Percentiles rank a stretch among this genome's conserved stretches.
phyloP scores from a whole-genome alignment of 805 yeast genomes.

The Candida saitoana region DNA sequence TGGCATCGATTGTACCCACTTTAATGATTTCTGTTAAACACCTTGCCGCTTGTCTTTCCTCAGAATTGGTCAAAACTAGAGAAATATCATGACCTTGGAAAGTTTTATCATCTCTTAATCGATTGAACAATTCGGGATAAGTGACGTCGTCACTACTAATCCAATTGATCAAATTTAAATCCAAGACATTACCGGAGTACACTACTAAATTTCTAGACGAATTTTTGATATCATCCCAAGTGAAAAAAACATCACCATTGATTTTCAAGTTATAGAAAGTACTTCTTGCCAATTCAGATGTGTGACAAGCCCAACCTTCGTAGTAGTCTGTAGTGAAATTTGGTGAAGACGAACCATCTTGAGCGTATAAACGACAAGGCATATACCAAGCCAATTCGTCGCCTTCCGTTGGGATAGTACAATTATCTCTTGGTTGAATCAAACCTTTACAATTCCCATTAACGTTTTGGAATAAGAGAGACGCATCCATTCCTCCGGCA shows the following conservation, averaged over 20 bases:
- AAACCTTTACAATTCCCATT: slow-evolving; percentile 84
- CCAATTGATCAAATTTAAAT: slow-evolving; percentile 74
- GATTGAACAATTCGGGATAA: slow-evolving; percentile 70
- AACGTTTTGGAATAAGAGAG: slow-evolving; percentile 84
- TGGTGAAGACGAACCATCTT: slow-evolving; percentile 68
- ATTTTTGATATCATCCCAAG: slow-evolving; percentile 82
- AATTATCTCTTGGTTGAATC: slow-evolving; percentile 63
- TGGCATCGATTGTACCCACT: slow-evolving; percentile 86
- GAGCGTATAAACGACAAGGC: slow-evolving; percentile 75
- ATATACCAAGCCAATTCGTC: slow-evolving; percentile 87
- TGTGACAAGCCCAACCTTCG: slow-evolving; percentile 89
- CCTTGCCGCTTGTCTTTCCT: slow-evolving; percentile 67
- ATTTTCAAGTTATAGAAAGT: slow-evolving; percentile 58
- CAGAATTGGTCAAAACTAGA: slow-evolving; percentile 58
- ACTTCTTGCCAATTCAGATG: slow-evolving; percentile 63
- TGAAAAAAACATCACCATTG: slow-evolving; percentile 74
- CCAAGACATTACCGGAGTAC: slow-evolving; percentile 85
- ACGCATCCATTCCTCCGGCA: slow-evolving; percentile 86
- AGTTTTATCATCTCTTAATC: slow-evolving; percentile 48
- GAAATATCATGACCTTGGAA: slow-evolving; percentile 82
- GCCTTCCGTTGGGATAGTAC: slow-evolving; percentile 59
- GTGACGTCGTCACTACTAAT: slow-evolving; percentile 62
- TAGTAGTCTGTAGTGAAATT: slow-evolving; percentile 64
- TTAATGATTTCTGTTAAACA: slow-evolving; percentile 82
- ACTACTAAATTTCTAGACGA: slow-evolving; percentile 75